Evolutionary conservation across 225 moss, liverwort and hornwort genomes (phyloP).

Genomic region (Climacium dendroides): DNA sequence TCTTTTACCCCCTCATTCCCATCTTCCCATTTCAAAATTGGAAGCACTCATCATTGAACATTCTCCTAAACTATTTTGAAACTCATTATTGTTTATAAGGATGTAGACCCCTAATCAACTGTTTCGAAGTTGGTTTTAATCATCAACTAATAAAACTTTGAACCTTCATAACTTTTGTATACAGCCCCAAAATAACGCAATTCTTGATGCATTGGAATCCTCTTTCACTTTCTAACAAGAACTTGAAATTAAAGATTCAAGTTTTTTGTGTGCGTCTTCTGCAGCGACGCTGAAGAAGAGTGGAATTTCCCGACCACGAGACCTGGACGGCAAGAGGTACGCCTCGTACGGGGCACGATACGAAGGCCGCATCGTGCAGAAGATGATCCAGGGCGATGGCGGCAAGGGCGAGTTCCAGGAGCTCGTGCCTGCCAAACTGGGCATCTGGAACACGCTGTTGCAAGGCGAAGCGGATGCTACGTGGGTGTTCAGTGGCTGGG

Average conservation of each 20-base stretch:
- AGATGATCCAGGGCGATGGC: constrained; percentile 63
- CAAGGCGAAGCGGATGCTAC: constrained; percentile 60
- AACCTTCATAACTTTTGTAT: too few relatives aligned
- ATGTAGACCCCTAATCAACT: background rate
- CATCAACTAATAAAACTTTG: background rate
- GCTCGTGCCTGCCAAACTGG: constrained; percentile 60
- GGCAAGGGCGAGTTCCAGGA: constrained; percentile 64
- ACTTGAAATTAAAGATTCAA: background rate
- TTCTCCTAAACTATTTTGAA: too few relatives aligned
- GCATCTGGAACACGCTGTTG: constrained; percentile 75
- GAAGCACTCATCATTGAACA: background rate
- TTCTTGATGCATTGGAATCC: background rate
- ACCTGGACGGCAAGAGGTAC: constrained; percentile 62
- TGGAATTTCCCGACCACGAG: constrained; percentile 45
- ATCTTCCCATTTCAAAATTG: background rate
- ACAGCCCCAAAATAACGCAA: background rate
- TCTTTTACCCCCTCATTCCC: background rate
- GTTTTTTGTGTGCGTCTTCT: background rate
- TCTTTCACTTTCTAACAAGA: background rate
- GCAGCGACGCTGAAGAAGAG: constrained; percentile 53
- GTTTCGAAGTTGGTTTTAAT: background rate
- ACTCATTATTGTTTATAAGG: background rate
- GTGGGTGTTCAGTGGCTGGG: constrained; percentile 86
- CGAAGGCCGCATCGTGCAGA: constrained; percentile 83
- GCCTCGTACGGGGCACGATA: constrained; percentile 82